A percentile compares a stretch with the other conserved stretches of the same genome.
Conservation (phyloP, 2,329 filamentous ascomycete genomes). For the Verticillium nonalfalfae region DNA sequence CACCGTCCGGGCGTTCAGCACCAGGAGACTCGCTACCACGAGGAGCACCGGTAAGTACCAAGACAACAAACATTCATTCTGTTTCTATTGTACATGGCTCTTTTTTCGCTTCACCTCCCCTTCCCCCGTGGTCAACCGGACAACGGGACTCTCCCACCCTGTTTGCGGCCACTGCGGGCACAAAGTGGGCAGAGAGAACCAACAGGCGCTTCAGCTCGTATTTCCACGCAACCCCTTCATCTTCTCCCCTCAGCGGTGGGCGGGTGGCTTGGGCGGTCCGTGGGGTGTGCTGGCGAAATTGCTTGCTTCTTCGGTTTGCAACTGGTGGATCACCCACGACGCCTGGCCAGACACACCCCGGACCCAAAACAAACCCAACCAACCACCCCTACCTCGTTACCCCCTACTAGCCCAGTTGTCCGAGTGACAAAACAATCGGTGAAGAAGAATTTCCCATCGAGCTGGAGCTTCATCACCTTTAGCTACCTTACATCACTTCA, state of each 20-base stretch:
- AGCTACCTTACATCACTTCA: conserved; percentile 10
- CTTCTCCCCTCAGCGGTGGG: neutral
- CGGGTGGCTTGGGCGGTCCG: neutral
- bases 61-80: neutral
- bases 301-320: neutral
- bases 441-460: conserved; percentile 1
- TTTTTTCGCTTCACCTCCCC: neutral
- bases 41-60: conserved; percentile 47
- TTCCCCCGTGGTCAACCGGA: neutral
- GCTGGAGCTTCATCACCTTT: neutral
- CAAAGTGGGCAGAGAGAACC: neutral
- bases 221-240: neutral
- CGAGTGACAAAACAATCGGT: conserved; percentile 7
- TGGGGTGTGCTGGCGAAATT: neutral
- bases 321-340: neutral
- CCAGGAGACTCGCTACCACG: conserved; percentile 43
- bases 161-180: neutral
- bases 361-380: neutral
- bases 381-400: neutral
- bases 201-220: neutral
- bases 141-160: neutral
- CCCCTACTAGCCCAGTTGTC: conserved; percentile 9
- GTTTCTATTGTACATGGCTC: conserved; percentile 1
- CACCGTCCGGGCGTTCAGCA: conserved; percentile 61
- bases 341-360: neutral